Conservation (phyloP, 2,329 filamentous ascomycete species). For the Penicillium griseofulvum region DNA sequence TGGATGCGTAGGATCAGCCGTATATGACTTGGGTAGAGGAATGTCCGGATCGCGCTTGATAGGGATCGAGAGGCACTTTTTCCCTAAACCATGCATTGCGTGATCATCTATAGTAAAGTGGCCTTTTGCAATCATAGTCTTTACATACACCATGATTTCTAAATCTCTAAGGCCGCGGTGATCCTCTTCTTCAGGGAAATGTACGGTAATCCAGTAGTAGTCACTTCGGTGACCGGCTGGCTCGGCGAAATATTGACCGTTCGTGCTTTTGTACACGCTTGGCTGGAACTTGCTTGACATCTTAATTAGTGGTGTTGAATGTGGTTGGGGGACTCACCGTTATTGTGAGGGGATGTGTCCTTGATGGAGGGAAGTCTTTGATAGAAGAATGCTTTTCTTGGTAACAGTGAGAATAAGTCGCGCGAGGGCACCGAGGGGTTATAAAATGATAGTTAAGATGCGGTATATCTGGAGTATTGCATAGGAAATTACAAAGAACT, state of each 20-base stretch:
- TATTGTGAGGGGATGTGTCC: background rate
- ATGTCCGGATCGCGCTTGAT: background rate
- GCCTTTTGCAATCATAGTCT: background rate
- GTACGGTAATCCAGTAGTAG: conserved; percentile 2
- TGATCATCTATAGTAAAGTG: background rate
- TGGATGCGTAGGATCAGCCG: background rate
- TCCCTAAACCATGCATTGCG: background rate
- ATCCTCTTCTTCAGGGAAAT: background rate
- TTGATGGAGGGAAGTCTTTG: background rate
- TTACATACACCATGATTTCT: background rate
- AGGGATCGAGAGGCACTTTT: background rate
- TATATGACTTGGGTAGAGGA: background rate
- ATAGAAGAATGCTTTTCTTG: background rate
- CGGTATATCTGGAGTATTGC: background rate
- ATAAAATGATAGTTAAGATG: background rate
- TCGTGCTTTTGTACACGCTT: background rate
- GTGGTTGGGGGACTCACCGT: no score
- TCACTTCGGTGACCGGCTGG: background rate
- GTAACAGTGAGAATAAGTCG: background rate
- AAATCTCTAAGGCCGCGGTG: background rate
- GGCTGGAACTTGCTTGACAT: background rate
- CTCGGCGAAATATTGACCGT: background rate
- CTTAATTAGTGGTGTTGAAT: background rate
- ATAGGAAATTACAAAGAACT: background rate
- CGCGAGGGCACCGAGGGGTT: background rate